phyloP scores from a whole-genome alignment of 495 filamentous ascomycete species.

The Penicillium pancosmium region DNA sequence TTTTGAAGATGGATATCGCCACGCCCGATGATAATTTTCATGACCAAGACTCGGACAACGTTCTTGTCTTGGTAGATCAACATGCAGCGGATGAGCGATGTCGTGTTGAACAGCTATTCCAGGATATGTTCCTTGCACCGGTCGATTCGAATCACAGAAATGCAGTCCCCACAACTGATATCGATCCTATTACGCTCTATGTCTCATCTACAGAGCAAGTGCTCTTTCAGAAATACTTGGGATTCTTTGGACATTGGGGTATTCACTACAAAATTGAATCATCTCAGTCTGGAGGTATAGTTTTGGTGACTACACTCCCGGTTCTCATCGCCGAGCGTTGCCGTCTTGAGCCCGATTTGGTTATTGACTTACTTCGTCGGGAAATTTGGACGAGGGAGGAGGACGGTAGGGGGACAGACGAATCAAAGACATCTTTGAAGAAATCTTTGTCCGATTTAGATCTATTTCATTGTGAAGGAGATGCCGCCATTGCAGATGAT shows the following conservation, averaged over 20 bases:
- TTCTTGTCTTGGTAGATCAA: slow-evolving; percentile 84
- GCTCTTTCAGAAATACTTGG: slow-evolving; percentile 55
- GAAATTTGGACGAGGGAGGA: slow-evolving; percentile 67
- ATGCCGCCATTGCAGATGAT: slow-evolving; percentile 1
- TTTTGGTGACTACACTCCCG: slow-evolving; percentile 65
- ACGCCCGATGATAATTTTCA: not conserved
- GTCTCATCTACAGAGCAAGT: slow-evolving; percentile 58
- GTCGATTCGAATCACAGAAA: not conserved
- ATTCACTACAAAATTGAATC: slow-evolving; percentile 56
- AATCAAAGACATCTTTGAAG: not conserved
- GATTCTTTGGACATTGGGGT: slow-evolving; percentile 71
- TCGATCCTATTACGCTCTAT: slow-evolving; percentile 64
- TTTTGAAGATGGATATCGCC: slow-evolving; percentile 56
- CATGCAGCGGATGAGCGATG: slow-evolving; percentile 93
- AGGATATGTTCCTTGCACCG: slow-evolving; percentile 39
- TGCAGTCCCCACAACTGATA: slow-evolving; percentile 30
- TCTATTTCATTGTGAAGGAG: not conserved
- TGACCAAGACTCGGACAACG: slow-evolving; percentile 8
- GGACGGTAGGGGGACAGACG: slow-evolving; percentile 17
- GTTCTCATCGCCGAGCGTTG: slow-evolving; percentile 75
- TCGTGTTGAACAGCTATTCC: slow-evolving; percentile 71
- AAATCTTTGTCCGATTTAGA: not conserved
- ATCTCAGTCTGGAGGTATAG: slow-evolving; percentile 11
- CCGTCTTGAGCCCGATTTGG: slow-evolving; percentile 65
- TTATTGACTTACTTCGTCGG: slow-evolving; percentile 71